Conservation (phyloP, 169 alveolate genomes). For the Plasmodium fragile region DNA sequence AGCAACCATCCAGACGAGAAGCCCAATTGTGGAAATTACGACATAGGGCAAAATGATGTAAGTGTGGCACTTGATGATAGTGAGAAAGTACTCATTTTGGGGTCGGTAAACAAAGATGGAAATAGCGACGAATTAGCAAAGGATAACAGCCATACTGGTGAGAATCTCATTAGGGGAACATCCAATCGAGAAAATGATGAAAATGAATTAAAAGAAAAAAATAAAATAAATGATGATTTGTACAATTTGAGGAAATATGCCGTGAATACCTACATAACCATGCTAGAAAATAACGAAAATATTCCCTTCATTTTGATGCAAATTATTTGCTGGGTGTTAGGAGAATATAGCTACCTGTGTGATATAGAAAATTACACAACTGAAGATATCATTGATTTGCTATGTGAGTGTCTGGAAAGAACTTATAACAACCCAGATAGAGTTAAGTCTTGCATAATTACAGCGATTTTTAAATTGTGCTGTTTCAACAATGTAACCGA, state of each 20-base stretch:
- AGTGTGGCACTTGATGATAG: not conserved
- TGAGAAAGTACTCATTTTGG: not conserved
- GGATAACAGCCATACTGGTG: not conserved
- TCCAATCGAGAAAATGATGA: not conserved
- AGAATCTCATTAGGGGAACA: not conserved
- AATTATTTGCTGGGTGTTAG: conserved; percentile 69
- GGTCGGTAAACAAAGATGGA: not conserved
- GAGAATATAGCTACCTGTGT: conserved; percentile 69
- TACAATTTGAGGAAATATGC: conserved; percentile 68
- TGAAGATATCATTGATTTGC: conserved; percentile 70
- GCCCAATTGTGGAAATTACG: not conserved
- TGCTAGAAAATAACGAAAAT: conserved; percentile 66
- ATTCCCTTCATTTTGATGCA: conserved; percentile 74
- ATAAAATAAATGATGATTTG: conserved; percentile 41
- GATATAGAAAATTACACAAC: conserved; percentile 66
- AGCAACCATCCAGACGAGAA: not conserved
- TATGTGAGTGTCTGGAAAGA: conserved; percentile 73
- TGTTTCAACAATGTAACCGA: conserved; percentile 52
- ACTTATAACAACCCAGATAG: conserved; percentile 63
- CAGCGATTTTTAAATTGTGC: conserved; percentile 73
- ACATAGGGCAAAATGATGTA: not conserved
- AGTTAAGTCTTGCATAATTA: conserved; percentile 68
- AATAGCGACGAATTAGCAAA: not conserved
- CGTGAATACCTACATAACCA: conserved; percentile 59
- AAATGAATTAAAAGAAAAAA: not conserved